Percentiles rank a stretch among this genome's conserved stretches.
These are phyloP conservation scores for Heterobasidion occidentale DNA, from an alignment of 1,284 basidiomycete species.

Conservation along the genomic window DNA sequence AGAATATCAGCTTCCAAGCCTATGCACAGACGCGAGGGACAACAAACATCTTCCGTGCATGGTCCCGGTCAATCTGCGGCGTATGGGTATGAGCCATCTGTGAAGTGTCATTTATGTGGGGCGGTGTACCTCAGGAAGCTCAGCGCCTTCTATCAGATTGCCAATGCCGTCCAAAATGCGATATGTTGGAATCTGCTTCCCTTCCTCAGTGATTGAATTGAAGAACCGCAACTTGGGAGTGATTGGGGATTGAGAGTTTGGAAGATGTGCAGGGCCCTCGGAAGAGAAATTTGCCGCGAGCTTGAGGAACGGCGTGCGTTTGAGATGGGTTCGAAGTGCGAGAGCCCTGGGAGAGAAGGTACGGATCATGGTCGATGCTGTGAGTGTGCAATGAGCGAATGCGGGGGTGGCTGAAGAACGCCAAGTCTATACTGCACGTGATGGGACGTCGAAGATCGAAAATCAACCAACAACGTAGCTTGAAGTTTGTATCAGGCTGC, in stretches of 20 bases:
- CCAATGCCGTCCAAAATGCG: slow-evolving; percentile 77
- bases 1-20: not conserved
- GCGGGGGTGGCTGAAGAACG: not conserved
- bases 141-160: slow-evolving; percentile 61
- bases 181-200: slow-evolving; percentile 71
- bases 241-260: slow-evolving; percentile 58
- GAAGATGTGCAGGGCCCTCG: slow-evolving; percentile 36
- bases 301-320: not conserved
- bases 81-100: not conserved
- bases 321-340: not conserved
- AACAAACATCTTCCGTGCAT: slow-evolving; percentile 65
- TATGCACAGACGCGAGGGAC: not conserved
- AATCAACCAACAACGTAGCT: too few species aligned
- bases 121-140: slow-evolving; percentile 57
- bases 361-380: not conserved
- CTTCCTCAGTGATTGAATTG: slow-evolving; percentile 59
- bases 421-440: not conserved
- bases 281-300: not conserved
- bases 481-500: too few species aligned
- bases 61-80: slow-evolving; percentile 58
- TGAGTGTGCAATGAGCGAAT: not conserved
- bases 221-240: slow-evolving; percentile 66
- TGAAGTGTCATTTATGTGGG: not conserved
- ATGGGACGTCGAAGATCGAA: not conserved
- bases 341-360: not conserved